Evolutionary conservation across 1,139 yeast species (phyloP).

Genomic region (Suhomyces chickasaworum): DNA sequence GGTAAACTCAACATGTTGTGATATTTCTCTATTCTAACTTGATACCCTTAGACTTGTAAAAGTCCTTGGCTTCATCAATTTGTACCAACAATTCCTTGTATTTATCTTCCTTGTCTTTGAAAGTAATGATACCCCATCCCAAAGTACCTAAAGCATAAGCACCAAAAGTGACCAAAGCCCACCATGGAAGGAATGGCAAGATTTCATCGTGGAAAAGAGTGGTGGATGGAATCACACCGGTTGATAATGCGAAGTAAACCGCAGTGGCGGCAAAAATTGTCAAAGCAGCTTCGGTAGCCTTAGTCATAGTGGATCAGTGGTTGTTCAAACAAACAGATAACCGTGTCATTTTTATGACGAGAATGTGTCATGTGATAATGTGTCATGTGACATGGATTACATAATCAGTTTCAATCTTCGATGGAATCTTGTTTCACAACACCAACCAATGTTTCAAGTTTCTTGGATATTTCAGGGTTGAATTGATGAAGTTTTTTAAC

Average conservation of each 20-base stretch:
- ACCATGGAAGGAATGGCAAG: constrained; percentile 68
- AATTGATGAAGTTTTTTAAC: constrained; percentile 37
- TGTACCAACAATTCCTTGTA: constrained; percentile 64
- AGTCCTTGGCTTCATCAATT: constrained; percentile 66
- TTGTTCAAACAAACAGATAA: constrained; percentile 5
- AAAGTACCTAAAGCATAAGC: constrained; percentile 70
- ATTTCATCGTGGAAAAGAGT: constrained; percentile 52
- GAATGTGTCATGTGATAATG: not conserved
- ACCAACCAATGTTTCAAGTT: constrained; percentile 45
- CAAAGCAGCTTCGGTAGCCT: constrained; percentile 64
- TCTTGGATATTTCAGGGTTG: constrained; percentile 40
- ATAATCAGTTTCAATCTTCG: constrained; percentile 6
- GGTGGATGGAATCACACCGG: constrained; percentile 61
- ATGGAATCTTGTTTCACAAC: constrained; percentile 47
- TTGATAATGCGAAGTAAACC: constrained; percentile 54
- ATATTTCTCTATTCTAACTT: constrained; percentile 40
- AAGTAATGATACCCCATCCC: constrained; percentile 71
- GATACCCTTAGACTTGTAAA: constrained; percentile 59
- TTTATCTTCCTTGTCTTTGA: constrained; percentile 73
- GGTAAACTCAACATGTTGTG: not conserved
- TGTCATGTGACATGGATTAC: not conserved
- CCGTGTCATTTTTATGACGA: constrained; percentile 11
- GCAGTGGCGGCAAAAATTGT: constrained; percentile 50
- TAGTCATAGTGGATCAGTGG: constrained; percentile 52
- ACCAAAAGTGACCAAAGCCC: constrained; percentile 73